Percentiles rank a stretch among this genome's conserved stretches.
Conservation (phyloP, 345 rosid species). For the Acer campestre region DNA sequence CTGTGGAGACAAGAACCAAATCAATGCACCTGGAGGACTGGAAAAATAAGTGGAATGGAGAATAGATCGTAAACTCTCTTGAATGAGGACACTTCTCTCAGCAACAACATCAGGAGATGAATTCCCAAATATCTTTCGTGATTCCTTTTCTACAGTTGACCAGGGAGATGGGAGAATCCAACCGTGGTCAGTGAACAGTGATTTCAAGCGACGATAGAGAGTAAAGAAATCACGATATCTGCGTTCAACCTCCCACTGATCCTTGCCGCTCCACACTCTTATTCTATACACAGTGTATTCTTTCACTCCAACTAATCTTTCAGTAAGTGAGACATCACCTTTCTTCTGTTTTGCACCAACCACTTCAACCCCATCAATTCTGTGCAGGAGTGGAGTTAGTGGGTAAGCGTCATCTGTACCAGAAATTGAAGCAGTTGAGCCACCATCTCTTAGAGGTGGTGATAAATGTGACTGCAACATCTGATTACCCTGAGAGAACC, state of each 20-base stretch:
- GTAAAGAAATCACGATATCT: constrained; percentile 92
- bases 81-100: constrained; percentile 83
- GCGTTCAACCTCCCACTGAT: constrained; percentile 90
- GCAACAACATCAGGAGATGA: constrained; percentile 81
- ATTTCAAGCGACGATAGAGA: constrained; percentile 77
- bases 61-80: constrained; percentile 77
- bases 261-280: constrained; percentile 75
- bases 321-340: constrained; percentile 91
- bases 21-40: constrained; percentile 62
- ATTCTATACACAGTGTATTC: constrained; percentile 84
- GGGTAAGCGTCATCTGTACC: constrained; percentile 47
- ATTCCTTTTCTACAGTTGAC: constrained; percentile 81
- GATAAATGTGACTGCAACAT: constrained; percentile 52
- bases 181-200: constrained; percentile 73
- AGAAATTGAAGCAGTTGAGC: constrained; percentile 76
- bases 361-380: constrained; percentile 82
- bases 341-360: constrained; percentile 89
- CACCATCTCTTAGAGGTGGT: constrained; percentile 70
- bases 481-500: constrained; percentile 54
- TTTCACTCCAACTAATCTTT: constrained; percentile 94
- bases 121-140: constrained; percentile 79
- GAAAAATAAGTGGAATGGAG: constrained; percentile 58
- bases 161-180: constrained; percentile 88
- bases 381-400: constrained; percentile 33
- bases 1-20: constrained; percentile 77